Base-by-base conservation (phyloP, 306 rosid species). In the Betula pendula region DNA sequence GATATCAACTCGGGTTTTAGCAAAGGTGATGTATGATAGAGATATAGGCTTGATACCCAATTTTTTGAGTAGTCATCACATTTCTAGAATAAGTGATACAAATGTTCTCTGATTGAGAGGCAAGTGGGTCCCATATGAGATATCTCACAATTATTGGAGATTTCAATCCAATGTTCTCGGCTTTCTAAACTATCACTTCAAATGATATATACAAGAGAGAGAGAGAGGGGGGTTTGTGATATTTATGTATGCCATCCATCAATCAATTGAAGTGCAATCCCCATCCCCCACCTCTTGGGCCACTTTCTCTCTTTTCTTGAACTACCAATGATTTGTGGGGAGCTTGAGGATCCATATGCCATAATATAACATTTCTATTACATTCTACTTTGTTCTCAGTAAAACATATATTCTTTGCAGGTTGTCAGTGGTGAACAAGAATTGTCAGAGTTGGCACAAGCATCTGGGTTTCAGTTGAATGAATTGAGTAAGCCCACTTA, bases 391-490 rank as follows among this genome's bases (percentile, higher is more conserved):
- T 11, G 24, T 77, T 51, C 80, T 86, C 47, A 82, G 11, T 38
- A 42, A 78, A 80, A 52, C 3, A 60, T 19, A 47, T 72, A 53
- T 52, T 65, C 68, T 56, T 79, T 47, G 69, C 88, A 90, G 97
- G 91, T 83, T 70, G 51, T 90, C 77, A 89, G 97, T 49, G 97
- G 99, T 19, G 90, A 92, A 67, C 55, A 68, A 50, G 87, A 92
- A 48, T 77, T 95, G 67, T 73, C 85, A 19, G 94, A 92, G 78
- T 91, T 95, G 22, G 96, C 91, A 5, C 77, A 75, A 80, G 55
- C 74, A 44, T 90, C 97, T 20, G 94, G 94, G 58, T 88, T 88
- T 27, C 22, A 66, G 56, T 2, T 47, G 47, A 60, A 78, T 11
- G 85, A 89, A 75, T 79, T 73, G 27, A 83, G 60, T 87, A 86